Percentiles rank a stretch among this genome's conserved stretches.
phyloP scores from a whole-genome alignment of 176 grass and related monocot species.

The Oryza glaberrima region DNA sequence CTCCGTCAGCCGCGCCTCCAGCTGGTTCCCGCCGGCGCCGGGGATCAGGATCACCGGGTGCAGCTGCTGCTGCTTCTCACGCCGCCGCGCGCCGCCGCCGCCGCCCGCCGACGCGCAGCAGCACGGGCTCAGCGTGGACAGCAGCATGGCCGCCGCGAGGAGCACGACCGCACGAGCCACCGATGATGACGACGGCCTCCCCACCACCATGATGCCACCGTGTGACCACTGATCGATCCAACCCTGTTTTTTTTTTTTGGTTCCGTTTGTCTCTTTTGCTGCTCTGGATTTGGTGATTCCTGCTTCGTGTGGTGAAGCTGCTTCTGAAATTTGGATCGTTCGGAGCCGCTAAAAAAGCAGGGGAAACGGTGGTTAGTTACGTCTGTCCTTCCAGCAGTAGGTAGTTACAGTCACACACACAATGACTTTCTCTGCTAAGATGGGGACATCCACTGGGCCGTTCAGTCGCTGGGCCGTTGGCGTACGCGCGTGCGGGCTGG shows the following conservation, averaged over 20 bases:
- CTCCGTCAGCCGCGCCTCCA: constrained; percentile 74
- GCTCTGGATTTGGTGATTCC: constrained; percentile 32
- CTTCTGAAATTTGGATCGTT: constrained; percentile 23
- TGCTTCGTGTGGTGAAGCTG: constrained; percentile 44
- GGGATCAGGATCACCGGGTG: constrained; percentile 88
- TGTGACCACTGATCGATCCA: neutral
- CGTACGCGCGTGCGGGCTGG: neutral
- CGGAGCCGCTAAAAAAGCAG: constrained; percentile 39
- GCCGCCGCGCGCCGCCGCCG: neutral
- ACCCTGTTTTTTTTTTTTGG: neutral
- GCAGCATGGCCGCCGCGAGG: neutral
- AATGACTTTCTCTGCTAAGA: too few species aligned
- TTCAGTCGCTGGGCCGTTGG: neutral
- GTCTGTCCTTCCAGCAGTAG: constrained; percentile 31
- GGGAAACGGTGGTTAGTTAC: constrained; percentile 20
- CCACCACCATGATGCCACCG: neutral
- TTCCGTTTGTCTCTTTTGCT: constrained; percentile 23
- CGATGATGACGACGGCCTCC: neutral
- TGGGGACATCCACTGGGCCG: neutral
- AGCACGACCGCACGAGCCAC: neutral
- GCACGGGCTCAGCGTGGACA: constrained; percentile 35
- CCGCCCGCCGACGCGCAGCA: constrained; percentile 5
- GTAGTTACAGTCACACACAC: neutral
- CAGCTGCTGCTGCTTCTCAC: neutral
- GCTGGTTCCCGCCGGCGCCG: constrained; percentile 81